Conservation (phyloP, 805 yeast genomes). For the Kregervanrija pseudodelftensis region DNA sequence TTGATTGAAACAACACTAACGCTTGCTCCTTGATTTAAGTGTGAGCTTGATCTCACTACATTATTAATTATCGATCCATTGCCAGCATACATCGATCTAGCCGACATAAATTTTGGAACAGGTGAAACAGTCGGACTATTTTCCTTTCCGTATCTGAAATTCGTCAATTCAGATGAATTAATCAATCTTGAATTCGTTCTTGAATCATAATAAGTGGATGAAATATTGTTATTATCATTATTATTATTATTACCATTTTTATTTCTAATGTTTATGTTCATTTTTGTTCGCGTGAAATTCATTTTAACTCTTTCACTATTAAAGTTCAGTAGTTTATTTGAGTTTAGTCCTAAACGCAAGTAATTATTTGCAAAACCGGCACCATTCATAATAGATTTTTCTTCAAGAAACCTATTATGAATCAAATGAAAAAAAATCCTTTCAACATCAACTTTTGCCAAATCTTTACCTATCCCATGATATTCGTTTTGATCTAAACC, state of each 20-base stretch:
- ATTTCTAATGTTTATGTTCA: conserved; percentile 1
- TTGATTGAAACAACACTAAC: conserved; percentile 7
- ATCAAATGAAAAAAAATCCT: conserved; percentile 75
- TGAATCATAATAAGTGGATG: too few species aligned
- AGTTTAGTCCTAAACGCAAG: conserved; percentile 53
- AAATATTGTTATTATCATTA: too few species aligned
- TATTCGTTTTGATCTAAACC: conserved; percentile 55
- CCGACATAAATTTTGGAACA: conserved; percentile 13
- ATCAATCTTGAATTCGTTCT: too few species aligned
- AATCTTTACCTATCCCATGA: conserved; percentile 64
- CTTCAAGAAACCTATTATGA: conserved; percentile 57
- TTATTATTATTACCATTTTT: too few species aligned
- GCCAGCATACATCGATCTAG: conserved; percentile 11
- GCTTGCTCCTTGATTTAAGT: conserved; percentile 11
- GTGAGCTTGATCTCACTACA: not conserved
- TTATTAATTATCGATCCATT: not conserved
- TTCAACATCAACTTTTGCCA: conserved; percentile 67
- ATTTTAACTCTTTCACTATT: conserved; percentile 38
- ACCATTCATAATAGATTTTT: conserved; percentile 62
- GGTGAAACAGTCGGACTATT: conserved; percentile 7
- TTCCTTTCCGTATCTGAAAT: conserved; percentile 15
- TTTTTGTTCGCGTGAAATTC: conserved; percentile 34
- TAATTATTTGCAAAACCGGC: conserved; percentile 81
- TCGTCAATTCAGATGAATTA: conserved; percentile 1
- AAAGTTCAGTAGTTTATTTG: conserved; percentile 40